Conservation (phyloP, 202 grass and related monocot species). For the Elaeis oleifera region DNA sequence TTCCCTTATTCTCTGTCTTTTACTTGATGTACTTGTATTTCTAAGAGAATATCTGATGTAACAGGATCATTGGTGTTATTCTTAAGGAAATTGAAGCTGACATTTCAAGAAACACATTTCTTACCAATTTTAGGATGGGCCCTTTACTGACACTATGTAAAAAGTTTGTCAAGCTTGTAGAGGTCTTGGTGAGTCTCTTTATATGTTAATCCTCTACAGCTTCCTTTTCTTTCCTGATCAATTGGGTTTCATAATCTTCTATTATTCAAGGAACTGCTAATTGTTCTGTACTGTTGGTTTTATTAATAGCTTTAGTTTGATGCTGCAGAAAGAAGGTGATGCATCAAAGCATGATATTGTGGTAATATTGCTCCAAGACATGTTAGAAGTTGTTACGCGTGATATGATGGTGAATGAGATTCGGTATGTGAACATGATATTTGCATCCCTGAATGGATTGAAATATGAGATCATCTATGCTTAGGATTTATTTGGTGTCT, state of each 20-base stretch:
- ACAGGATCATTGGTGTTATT: constrained; percentile 94
- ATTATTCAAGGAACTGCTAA: no score
- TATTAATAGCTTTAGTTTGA: no score
- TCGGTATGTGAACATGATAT: constrained; percentile 31
- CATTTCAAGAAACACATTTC: constrained; percentile 79
- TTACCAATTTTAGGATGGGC: constrained; percentile 90
- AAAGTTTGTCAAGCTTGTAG: constrained; percentile 93
- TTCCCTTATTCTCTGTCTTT: neutral
- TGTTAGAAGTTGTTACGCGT: constrained; percentile 86
- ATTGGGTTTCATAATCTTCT: no score
- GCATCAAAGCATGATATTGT: constrained; percentile 62
- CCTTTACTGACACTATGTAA: constrained; percentile 64
- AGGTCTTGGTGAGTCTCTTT: constrained; percentile 65
- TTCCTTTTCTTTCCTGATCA: constrained; percentile 1
- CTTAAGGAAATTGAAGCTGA: constrained; percentile 91
- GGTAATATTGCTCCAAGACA: constrained; percentile 88
- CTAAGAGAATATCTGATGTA: neutral
- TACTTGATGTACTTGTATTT: neutral
- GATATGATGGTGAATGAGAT: constrained; percentile 99
- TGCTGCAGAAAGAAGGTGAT: constrained; percentile 76
- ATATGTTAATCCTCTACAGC: neutral
- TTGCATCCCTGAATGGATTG: neutral
- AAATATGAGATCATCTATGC: constrained; percentile 5
- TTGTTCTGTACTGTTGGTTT: no score
- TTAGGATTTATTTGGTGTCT: constrained; percentile 14